Base-by-base conservation (phyloP, 257 asterid genomes). In the Gynochthodes officinalis region DNA sequence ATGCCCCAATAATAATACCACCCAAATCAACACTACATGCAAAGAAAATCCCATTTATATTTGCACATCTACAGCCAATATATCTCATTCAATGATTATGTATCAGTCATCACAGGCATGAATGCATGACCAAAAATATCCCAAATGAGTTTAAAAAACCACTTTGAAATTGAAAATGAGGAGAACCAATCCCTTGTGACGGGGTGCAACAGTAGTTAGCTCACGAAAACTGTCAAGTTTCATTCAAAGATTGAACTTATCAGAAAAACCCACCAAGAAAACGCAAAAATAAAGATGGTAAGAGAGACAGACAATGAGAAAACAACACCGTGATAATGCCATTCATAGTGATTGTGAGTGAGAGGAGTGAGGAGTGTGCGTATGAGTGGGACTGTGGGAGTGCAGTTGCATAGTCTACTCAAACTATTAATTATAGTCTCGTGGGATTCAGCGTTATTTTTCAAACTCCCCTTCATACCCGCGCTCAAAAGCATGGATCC, bases 381-480 rank as follows among this genome's bases (percentile, higher is more conserved):
- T 19, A 11, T 50, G 64, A 42, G 84, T 76, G 84, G 67, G n/a
- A n/a, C n/a, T n/a, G 84, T 84, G 86, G 87, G 72, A 78, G 66
- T 50, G 57, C 73, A 79, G 88, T 80, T 82, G 80, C 72, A 81
- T 48, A 53, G 76, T 53, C 27, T 71, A 76, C 79, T 75, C 77
- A 77, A 67, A 60, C 75, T 80, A 90, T 78, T 89, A 68, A 88
- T 84, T 79, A 88, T 54, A 71, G 71, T 86, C 92, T 88, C 96
- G 85, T 93, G 96, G 95, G 82, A 79, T 94, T 94, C 96, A 94
- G 97, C 86, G 96, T 89, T 87, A 3, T 78, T 58, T 80, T 89
- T 86, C 91, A 91, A 90, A 86, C 90, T 74, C 73, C 49, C 79
- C 84, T 79, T 71, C 90, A 79, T 70, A 64, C 90, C 95, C 97